A percentile compares a stretch with the other conserved stretches of the same genome.
These are phyloP conservation scores for Spathaspora arborariae DNA, from an alignment of 805 yeast genomes.

Conservation along the genomic window DNA sequence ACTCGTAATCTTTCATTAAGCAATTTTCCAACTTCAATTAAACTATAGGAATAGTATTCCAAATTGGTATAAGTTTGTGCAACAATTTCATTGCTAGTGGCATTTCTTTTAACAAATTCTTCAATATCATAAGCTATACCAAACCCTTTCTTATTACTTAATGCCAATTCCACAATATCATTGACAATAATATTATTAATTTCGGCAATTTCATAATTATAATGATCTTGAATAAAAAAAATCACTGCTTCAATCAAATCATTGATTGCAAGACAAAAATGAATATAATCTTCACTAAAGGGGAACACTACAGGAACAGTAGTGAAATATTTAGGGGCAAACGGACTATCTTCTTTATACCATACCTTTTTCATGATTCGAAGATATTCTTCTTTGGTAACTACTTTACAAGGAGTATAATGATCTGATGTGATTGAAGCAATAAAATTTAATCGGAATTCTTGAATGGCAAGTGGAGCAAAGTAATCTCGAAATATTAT, in stretches of 20 bases:
- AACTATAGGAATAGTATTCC: conserved; percentile 78
- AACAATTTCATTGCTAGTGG: conserved; percentile 82
- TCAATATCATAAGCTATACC: conserved; percentile 59
- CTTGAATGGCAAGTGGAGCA: conserved; percentile 50
- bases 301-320: conserved; percentile 54
- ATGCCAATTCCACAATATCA: conserved; percentile 61
- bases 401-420: conserved; percentile 79
- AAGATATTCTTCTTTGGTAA: conserved; percentile 55
- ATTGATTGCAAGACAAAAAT: conserved; percentile 74
- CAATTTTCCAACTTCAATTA: conserved; percentile 59
- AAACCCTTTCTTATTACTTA: conserved; percentile 43
- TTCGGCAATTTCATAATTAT: conserved; percentile 58
- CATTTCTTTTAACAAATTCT: conserved; percentile 56
- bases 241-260: conserved; percentile 60
- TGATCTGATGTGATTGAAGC: conserved; percentile 71
- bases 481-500: conserved; percentile 54
- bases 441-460: conserved; percentile 59
- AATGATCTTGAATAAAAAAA: conserved; percentile 62
- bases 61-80: conserved; percentile 86
- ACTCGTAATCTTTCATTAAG: conserved; percentile 33
- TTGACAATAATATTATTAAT: conserved; percentile 56
- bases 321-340: conserved; percentile 41
- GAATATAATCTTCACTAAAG: conserved; percentile 83
- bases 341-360: conserved; percentile 53
- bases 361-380: conserved; percentile 64